Percentiles rank a stretch among this genome's conserved stretches.
These are phyloP conservation scores for Pythium sp. DNA, from an alignment of 352 stramenopile species.

Conservation along the genomic window DNA sequence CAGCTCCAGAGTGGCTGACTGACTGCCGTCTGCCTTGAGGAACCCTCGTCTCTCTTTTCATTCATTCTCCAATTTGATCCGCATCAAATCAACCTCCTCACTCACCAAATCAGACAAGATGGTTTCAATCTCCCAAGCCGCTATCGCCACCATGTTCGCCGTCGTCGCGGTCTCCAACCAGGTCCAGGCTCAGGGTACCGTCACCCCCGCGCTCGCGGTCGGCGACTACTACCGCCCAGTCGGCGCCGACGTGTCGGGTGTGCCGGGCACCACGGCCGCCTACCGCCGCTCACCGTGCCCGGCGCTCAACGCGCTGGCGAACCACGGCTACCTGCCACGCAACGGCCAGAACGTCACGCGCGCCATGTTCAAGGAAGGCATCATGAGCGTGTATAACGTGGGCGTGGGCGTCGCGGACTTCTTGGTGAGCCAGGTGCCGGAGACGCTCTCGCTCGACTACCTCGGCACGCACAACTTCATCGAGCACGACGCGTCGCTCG, in stretches of 20 bases:
- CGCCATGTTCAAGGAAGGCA: constrained; percentile 12
- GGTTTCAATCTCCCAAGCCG: background rate
- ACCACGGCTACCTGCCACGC: constrained; percentile 33
- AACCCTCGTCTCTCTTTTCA: background rate
- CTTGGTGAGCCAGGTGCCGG: constrained; percentile 9
- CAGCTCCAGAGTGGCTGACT: too few relatives aligned
- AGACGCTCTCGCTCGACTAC: constrained; percentile 15
- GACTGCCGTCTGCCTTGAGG: too few relatives aligned
- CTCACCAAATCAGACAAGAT: background rate
- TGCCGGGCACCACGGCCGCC: constrained; percentile 13
- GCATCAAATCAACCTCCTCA: background rate
- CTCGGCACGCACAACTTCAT: constrained; percentile 39
- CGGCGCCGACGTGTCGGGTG: constrained; percentile 19
- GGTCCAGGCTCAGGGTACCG: background rate
- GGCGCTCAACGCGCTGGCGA: constrained; percentile 33
- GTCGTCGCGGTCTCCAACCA: background rate
- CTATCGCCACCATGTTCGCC: background rate
- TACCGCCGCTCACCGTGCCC: constrained; percentile 36
- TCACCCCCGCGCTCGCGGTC: background rate
- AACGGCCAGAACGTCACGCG: constrained; percentile 24
- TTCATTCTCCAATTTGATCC: constrained; percentile 8
- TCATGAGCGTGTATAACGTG: constrained; percentile 24
- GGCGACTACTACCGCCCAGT: constrained; percentile 23
- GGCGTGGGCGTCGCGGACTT: constrained; percentile 10
- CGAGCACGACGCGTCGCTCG: constrained; percentile 47